A percentile compares a stretch with the other conserved stretches of the same genome.
Evolutionary conservation across 129 eudicot species (phyloP).

Genomic region (Helichrysum umbraculigerum): DNA sequence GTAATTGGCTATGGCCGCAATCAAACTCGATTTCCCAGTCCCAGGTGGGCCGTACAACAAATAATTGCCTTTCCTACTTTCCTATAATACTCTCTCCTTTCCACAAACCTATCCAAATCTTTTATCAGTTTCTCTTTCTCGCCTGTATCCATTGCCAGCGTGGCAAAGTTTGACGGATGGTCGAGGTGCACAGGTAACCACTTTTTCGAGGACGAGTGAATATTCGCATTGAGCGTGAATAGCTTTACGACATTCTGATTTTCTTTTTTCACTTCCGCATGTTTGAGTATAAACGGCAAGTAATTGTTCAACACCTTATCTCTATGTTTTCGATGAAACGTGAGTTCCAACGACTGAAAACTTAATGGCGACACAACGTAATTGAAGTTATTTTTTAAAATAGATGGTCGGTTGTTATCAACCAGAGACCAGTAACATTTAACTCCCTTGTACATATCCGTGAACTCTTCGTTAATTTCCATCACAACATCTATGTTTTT

Average conservation of each 20-base stretch:
- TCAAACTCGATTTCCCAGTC: conserved; percentile 44
- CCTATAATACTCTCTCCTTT: conserved; percentile 34
- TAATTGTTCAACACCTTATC: conserved; percentile 40
- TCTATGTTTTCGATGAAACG: conserved; percentile 41
- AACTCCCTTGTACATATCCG: not conserved
- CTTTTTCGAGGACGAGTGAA: too few relatives aligned
- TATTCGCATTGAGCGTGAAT: not conserved
- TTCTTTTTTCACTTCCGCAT: conserved; percentile 33
- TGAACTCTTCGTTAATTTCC: not conserved
- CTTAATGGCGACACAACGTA: too few relatives aligned
- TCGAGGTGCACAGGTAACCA: conserved; percentile 17
- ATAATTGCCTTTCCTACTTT: conserved; percentile 38
- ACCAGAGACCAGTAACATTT: conserved; percentile 15
- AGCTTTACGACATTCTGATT: conserved; percentile 40
- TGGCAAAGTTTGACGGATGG: conserved; percentile 38
- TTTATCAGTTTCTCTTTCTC: conserved; percentile 39
- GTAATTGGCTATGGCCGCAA: conserved; percentile 48
- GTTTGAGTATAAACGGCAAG: conserved; percentile 40
- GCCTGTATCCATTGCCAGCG: conserved; percentile 38
- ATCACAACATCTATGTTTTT: not conserved
- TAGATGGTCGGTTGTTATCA: too few relatives aligned
- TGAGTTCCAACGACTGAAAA: conserved; percentile 42
- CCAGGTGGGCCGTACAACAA: conserved; percentile 45
- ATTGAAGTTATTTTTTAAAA: conserved; percentile 34
- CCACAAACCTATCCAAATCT: conserved; percentile 38